These are phyloP conservation scores for Chaetomium globosum DNA, from an alignment of 2,329 filamentous ascomycete genomes.

Conservation along the genomic window DNA sequence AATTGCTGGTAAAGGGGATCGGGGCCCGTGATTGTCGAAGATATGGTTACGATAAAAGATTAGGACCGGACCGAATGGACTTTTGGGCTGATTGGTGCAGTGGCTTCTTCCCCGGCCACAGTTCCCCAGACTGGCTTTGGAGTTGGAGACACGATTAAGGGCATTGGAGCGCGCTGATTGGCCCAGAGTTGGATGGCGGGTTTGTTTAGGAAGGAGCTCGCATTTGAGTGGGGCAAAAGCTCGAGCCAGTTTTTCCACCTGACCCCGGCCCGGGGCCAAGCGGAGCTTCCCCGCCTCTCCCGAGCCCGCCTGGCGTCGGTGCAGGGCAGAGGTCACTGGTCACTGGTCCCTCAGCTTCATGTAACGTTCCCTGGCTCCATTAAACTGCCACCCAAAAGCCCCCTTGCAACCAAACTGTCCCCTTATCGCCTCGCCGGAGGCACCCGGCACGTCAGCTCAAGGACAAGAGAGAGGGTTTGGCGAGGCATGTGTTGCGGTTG, in stretches of 20 bases:
- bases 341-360: slow-evolving; percentile 1
- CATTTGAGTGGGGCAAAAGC: slow-evolving; percentile 16
- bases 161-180: slow-evolving; percentile 23
- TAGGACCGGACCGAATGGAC: slow-evolving; percentile 27
- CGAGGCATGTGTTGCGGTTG: background rate
- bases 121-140: background rate
- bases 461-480: background rate
- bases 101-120: background rate
- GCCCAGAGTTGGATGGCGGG: background rate
- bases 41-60: slow-evolving; percentile 11
- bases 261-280: slow-evolving; percentile 1
- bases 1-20: background rate
- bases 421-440: background rate
- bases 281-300: slow-evolving; percentile 3
- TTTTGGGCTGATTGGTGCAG: slow-evolving; percentile 22
- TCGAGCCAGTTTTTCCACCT: slow-evolving; percentile 20
- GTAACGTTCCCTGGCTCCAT: slow-evolving; percentile 20
- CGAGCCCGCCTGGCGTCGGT: background rate
- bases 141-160: background rate
- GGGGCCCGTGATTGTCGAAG: slow-evolving; percentile 1
- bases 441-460: background rate
- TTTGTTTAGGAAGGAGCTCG: slow-evolving; percentile 34
- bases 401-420: background rate
- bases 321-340: slow-evolving; percentile 3
- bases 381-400: slow-evolving; percentile 5